Evolutionary conservation across 2,329 filamentous ascomycete species (phyloP).

Genomic region (Penicillium brevicompactum): DNA sequence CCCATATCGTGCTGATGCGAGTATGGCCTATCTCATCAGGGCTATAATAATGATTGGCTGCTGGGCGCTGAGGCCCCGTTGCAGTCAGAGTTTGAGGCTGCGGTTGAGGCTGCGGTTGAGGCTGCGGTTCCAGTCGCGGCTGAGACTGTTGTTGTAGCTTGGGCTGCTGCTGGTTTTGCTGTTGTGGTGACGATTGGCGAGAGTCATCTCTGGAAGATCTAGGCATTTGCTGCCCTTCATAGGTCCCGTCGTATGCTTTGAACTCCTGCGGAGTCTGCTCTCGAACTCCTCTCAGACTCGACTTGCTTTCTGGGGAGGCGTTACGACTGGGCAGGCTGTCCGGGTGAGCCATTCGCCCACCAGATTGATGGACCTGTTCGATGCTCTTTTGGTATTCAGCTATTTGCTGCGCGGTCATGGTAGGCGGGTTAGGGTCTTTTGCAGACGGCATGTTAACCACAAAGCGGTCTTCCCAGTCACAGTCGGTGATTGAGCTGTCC

Average conservation of each 20-base stretch:
- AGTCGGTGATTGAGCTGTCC: slow-evolving; percentile 34
- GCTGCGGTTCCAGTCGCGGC: not conserved
- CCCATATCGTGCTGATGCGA: slow-evolving; percentile 39
- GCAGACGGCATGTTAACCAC: slow-evolving; percentile 48
- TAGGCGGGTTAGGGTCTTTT: slow-evolving; percentile 44
- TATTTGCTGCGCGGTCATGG: slow-evolving; percentile 43
- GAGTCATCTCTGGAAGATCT: not conserved
- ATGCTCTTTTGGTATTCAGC: slow-evolving; percentile 42
- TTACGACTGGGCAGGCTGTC: slow-evolving; percentile 34
- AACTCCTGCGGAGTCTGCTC: slow-evolving; percentile 18
- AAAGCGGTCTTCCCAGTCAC: slow-evolving; percentile 46
- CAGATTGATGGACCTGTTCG: slow-evolving; percentile 33
- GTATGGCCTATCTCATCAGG: slow-evolving; percentile 44
- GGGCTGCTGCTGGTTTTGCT: slow-evolving; percentile 2
- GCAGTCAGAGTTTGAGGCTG: slow-evolving; percentile 2
- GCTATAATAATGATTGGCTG: slow-evolving; percentile 36
- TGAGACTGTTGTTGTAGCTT: slow-evolving; percentile 3
- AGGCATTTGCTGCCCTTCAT: slow-evolving; percentile 18
- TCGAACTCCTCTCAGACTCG: slow-evolving; percentile 27
- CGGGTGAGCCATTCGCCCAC: slow-evolving; percentile 33
- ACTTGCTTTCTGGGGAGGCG: slow-evolving; percentile 31
- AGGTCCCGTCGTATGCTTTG: slow-evolving; percentile 12
- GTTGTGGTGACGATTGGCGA: not conserved
- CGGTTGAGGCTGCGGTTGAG: not conserved
- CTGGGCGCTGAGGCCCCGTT: slow-evolving; percentile 1